Evolutionary conservation across 2,329 filamentous ascomycete species (phyloP).

Genomic region (Talaromyces sp.): DNA sequence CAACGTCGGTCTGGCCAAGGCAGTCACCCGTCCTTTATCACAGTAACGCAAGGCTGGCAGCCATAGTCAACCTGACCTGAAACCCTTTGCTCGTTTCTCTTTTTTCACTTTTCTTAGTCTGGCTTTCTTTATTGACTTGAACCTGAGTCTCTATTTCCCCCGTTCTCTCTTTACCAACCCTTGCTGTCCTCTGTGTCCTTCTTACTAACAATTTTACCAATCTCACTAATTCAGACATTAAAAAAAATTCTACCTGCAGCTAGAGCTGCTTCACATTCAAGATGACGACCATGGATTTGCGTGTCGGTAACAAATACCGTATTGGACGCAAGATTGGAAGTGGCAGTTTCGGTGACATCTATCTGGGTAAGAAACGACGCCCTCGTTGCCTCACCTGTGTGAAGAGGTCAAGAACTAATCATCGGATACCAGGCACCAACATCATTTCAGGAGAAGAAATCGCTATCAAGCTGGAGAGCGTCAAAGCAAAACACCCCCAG

Average conservation of each 20-base stretch:
- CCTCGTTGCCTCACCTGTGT: conserved; percentile 19
- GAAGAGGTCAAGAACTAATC: not conserved
- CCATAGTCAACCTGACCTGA: conserved; percentile 5
- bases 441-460: conserved; percentile 99
- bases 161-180: not conserved
- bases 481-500: conserved; percentile 99
- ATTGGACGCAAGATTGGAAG: conserved; percentile 99
- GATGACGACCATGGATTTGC: conserved; percentile 59
- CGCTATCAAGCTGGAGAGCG: conserved; percentile 98
- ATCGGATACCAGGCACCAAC: conserved; percentile 67
- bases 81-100: not conserved
- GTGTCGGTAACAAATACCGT: conserved; percentile 99
- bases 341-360: conserved; percentile 96
- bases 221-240: not conserved
- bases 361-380: conserved; percentile 60
- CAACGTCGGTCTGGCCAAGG: conserved; percentile 1
- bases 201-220: conserved; percentile 4
- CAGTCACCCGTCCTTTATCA: not conserved
- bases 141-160: not conserved
- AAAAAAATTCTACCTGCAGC: conserved; percentile 4
- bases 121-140: not conserved
- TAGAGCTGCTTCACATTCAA: conserved; percentile 9
- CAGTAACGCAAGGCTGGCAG: not conserved
- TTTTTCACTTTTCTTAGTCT: conserved; percentile 3
- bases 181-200: not conserved